These are phyloP conservation scores for Cordyceps javanica DNA, from an alignment of 2,329 filamentous ascomycete genomes.

Conservation along the genomic window DNA sequence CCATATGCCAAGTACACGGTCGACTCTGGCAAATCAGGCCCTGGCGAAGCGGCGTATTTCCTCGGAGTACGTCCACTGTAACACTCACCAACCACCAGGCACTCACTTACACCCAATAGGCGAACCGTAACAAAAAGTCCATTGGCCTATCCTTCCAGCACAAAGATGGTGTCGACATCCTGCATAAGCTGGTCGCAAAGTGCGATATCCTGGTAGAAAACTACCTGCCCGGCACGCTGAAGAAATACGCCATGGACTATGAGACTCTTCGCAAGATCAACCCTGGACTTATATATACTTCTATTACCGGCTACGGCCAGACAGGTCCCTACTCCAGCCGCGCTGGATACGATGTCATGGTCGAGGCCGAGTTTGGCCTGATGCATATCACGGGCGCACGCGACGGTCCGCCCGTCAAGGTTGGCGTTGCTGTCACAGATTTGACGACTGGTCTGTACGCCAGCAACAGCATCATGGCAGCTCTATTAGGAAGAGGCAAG, in stretches of 20 bases:
- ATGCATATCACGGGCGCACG: constrained; percentile 96
- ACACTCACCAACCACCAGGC: not conserved
- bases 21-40: constrained; percentile 53
- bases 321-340: constrained; percentile 82
- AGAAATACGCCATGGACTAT: constrained; percentile 90
- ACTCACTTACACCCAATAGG: constrained; percentile 42
- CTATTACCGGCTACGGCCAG: constrained; percentile 95
- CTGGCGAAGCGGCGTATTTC: constrained; percentile 93
- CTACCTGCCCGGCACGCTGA: constrained; percentile 82
- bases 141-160: constrained; percentile 87
- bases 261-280: constrained; percentile 75
- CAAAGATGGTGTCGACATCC: constrained; percentile 72
- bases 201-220: constrained; percentile 96
- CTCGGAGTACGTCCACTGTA: constrained; percentile 57
- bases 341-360: constrained; percentile 98
- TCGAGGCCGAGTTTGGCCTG: constrained; percentile 93
- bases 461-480: constrained; percentile 92
- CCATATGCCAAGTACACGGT: constrained; percentile 77
- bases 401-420: constrained; percentile 89
- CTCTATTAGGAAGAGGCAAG: constrained; percentile 66
- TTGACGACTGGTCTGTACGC: constrained; percentile 93
- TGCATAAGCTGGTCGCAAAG: constrained; percentile 76
- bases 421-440: constrained; percentile 94
- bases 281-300: constrained; percentile 83
- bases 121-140: constrained; percentile 96